These are phyloP conservation scores for Plasmodium cynomolgi DNA, from an alignment of 169 alveolate species.

Conservation along the genomic window DNA sequence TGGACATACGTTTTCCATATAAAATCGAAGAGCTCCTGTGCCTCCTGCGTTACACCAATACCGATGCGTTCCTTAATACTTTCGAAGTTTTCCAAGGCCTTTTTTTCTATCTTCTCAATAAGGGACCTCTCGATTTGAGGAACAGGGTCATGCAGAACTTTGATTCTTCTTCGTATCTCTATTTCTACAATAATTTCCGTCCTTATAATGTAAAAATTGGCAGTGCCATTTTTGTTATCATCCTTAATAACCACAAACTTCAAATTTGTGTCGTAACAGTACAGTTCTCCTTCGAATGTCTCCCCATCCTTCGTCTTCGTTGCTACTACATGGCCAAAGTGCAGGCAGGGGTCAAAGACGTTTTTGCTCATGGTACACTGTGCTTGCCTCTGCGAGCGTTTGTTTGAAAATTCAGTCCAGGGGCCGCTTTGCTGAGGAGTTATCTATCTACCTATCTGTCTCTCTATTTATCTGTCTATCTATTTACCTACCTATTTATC, in stretches of 20 bases:
- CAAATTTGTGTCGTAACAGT: conserved; percentile 32
- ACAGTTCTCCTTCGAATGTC: conserved; percentile 53
- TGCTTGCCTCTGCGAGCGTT: neutral
- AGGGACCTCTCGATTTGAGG: conserved; percentile 25
- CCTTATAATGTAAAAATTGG: conserved; percentile 44
- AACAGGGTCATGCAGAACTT: conserved; percentile 4
- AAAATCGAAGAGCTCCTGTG: conserved; percentile 71
- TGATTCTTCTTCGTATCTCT: conserved; percentile 17
- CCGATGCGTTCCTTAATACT: conserved; percentile 40
- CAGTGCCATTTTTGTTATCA: conserved; percentile 54
- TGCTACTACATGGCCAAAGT: conserved; percentile 33
- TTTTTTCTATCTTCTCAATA: conserved; percentile 53
- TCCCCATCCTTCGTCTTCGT: conserved; percentile 41
- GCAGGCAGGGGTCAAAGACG: conserved; percentile 39
- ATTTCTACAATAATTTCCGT: conserved; percentile 31
- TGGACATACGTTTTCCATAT: conserved; percentile 72
- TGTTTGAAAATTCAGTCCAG: neutral
- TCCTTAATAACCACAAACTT: conserved; percentile 32
- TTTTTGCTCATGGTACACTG: conserved; percentile 41
- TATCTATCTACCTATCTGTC: too few relatives aligned
- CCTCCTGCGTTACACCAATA: conserved; percentile 65
- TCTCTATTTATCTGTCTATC: too few relatives aligned
- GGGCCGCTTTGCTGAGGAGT: neutral
- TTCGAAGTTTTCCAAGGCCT: conserved; percentile 37
- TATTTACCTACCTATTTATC: too few relatives aligned